Conservation (phyloP, 805 yeast genomes). For the Kodamaea kaohsiungensis region DNA sequence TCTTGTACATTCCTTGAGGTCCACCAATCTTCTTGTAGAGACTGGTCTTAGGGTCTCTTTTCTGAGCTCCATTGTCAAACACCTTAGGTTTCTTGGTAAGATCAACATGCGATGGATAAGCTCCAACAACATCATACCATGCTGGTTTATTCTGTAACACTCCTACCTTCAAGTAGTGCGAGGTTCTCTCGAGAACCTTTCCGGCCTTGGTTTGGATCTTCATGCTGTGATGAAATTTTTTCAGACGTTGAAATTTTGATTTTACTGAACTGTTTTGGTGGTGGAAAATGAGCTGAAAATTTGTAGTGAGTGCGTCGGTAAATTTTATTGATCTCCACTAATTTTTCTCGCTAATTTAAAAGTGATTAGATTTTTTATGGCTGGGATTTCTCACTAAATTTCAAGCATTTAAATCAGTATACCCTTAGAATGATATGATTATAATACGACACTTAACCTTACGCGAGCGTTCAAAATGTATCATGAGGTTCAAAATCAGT, state of each 20-base stretch:
- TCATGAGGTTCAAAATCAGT: not conserved
- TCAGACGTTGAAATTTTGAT: not conserved
- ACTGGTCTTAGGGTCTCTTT: conserved; percentile 28
- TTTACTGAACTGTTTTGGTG: not conserved
- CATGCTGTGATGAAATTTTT: conserved; percentile 34
- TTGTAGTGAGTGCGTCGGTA: not conserved
- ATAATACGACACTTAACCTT: not conserved
- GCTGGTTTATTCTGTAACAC: conserved; percentile 73
- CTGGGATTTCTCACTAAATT: not conserved
- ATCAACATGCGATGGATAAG: conserved; percentile 75
- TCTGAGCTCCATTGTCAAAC: conserved; percentile 24
- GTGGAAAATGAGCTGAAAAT: not conserved
- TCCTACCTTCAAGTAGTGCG: conserved; percentile 72
- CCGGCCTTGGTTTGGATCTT: conserved; percentile 70
- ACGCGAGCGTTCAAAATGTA: not conserved
- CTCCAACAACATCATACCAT: conserved; percentile 86
- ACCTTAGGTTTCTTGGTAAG: conserved; percentile 49
- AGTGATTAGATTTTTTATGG: not conserved
- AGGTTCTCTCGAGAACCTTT: conserved; percentile 76
- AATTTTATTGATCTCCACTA: not conserved
- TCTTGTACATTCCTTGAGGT: conserved; percentile 37
- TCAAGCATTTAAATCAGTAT: not conserved
- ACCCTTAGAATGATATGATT: not conserved
- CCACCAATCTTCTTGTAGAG: conserved; percentile 20
- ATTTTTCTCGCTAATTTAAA: not conserved